Percentiles rank a stretch among this genome's conserved stretches.
phyloP scores from a whole-genome alignment of 495 filamentous ascomycete genomes.

The Xylaria grammica region DNA sequence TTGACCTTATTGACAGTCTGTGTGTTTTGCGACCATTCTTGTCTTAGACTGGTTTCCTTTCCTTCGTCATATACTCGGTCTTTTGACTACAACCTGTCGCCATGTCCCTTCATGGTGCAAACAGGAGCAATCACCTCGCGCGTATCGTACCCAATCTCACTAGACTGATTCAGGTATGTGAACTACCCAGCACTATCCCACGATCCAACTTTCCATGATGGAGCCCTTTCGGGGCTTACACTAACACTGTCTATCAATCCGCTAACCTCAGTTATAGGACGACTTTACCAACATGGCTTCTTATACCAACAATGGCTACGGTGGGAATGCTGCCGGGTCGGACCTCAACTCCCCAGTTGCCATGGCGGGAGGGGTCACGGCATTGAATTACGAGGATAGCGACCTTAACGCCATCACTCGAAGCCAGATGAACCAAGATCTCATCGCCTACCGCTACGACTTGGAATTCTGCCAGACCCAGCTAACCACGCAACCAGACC shows the following conservation, averaged over 20 bases:
- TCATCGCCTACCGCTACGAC: constrained; percentile 47
- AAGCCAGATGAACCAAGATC: constrained; percentile 50
- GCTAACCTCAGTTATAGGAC: constrained; percentile 14
- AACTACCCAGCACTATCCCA: neutral
- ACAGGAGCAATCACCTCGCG: constrained; percentile 17
- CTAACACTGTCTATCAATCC: neutral
- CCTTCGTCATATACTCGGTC: neutral
- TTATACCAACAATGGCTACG: constrained; percentile 22
- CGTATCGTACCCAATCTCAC: constrained; percentile 29
- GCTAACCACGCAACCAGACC: constrained; percentile 33
- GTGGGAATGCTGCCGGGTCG: constrained; percentile 7
- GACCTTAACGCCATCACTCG: constrained; percentile 46
- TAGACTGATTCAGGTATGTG: constrained; percentile 29
- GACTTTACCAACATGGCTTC: constrained; percentile 8
- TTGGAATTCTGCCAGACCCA: constrained; percentile 43
- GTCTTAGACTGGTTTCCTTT: neutral
- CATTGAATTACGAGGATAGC: constrained; percentile 32
- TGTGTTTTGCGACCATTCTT: neutral
- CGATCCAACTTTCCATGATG: neutral
- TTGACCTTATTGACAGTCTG: neutral
- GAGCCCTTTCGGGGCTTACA: neutral
- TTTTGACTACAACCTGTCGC: neutral
- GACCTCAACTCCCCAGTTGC: constrained; percentile 16
- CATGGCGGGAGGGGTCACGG: constrained; percentile 6
- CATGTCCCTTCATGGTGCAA: constrained; percentile 16